Evolutionary conservation across 768 basidiomycete species (phyloP).

Genomic region (Sistotremastrum niveocremeum): DNA sequence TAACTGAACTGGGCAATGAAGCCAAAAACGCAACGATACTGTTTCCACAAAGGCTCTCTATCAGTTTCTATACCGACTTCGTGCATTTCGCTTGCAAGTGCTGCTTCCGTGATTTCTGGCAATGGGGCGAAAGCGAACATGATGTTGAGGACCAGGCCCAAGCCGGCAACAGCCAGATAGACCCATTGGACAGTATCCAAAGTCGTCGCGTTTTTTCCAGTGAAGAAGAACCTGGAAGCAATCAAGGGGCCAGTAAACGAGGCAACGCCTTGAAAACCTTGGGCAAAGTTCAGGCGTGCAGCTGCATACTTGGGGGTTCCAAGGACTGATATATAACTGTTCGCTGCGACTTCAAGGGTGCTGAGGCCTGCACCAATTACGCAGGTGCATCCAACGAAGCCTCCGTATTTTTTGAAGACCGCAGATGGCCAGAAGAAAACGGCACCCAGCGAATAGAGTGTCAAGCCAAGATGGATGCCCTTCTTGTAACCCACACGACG

Average conservation of each 20-base stretch:
- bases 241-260: slow-evolving; percentile 65
- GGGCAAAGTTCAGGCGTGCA: slow-evolving; percentile 65
- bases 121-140: slow-evolving; percentile 57
- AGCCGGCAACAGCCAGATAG: slow-evolving; percentile 49
- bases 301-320: slow-evolving; percentile 59
- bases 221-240: slow-evolving; percentile 64
- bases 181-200: slow-evolving; percentile 64
- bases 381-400: slow-evolving; percentile 64
- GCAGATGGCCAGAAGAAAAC: slow-evolving; percentile 74
- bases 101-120: slow-evolving; percentile 60
- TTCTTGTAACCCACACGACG: slow-evolving; percentile 17
- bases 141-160: slow-evolving; percentile 47
- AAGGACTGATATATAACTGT: slow-evolving; percentile 65
- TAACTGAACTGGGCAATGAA: slow-evolving; percentile 61
- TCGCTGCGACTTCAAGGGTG: slow-evolving; percentile 59
- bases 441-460: slow-evolving; percentile 49
- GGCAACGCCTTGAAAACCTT: slow-evolving; percentile 68
- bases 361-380: slow-evolving; percentile 55
- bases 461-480: slow-evolving; percentile 50
- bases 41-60: slow-evolving; percentile 49
- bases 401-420: slow-evolving; percentile 50
- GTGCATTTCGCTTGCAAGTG: slow-evolving; percentile 36
- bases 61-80: slow-evolving; percentile 26
- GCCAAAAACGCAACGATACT: slow-evolving; percentile 58
- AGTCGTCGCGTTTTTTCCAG: slow-evolving; percentile 41